Base-by-base conservation (phyloP, 2,329 filamentous ascomycete species). In the Alternaria brassicicola region DNA sequence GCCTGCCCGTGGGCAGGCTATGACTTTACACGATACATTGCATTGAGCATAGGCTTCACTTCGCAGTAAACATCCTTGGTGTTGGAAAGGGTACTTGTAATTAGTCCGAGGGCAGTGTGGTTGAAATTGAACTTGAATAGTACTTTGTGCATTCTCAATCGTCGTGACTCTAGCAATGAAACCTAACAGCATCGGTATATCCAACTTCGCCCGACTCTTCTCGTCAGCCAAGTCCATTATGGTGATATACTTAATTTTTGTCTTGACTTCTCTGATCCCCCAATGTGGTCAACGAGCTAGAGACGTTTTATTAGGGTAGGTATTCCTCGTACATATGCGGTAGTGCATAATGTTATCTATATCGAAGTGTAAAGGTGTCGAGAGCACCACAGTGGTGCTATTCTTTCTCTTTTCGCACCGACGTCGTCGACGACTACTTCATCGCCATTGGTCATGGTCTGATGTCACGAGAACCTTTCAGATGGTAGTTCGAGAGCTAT, bases 21-120 rank as follows among this genome's bases (percentile, higher is more conserved):
- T 76, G 75, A 76, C 74, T 72, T 76, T 76, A 70, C 74, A 77
- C 61, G 74, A 75, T 61, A 65, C 65, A 64, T 68, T 65, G 66
- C 62, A 66, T 59, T 56, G 43, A 55, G 67, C 55, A 59, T 61
- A 49, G 41, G 46, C 41, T 61, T 67, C 64, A 59, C 54, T 71
- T 68, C 60, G 51, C 33, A 38, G 64, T 64, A 67, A 61, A 70
- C 67, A 69, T 64, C 65, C 65, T 67, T 69, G 57, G 65, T 64
- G 48, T 62, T 57, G 63, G 51, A 66, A 63, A 65, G 63, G 67
- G 67, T 69, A 69, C 63, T 67, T 70, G 68, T 71, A 71, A 71
- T 71, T 70, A 67, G 59, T 63, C 19, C 10, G 63, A 57, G 54
- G 59, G 63, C 26, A 50, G 53, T 63, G 62, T 68, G 43, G 52